phyloP scores from a whole-genome alignment of 2,329 filamentous ascomycete species.

The Setomelanomma holmii region DNA sequence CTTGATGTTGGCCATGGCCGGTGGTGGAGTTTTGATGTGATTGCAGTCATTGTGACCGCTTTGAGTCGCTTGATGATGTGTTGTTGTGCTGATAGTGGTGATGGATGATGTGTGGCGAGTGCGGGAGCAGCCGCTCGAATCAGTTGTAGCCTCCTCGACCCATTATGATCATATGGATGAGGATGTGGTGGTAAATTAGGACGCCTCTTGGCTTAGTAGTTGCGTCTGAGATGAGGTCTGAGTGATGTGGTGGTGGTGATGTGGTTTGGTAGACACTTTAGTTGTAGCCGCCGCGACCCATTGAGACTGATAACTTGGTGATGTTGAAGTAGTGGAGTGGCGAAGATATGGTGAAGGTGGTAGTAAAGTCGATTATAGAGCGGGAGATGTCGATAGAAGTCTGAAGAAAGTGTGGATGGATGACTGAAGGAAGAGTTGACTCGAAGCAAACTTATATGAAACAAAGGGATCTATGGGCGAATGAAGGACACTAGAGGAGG shows the following conservation, averaged over 20 bases:
- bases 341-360: not conserved
- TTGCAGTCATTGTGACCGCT: slow-evolving; percentile 6
- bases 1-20: slow-evolving; percentile 17
- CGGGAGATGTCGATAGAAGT: slow-evolving; percentile 15
- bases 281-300: slow-evolving; percentile 54
- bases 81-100: slow-evolving; percentile 11
- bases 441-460: slow-evolving; percentile 26
- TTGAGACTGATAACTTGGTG: slow-evolving; percentile 12
- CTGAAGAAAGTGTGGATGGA: slow-evolving; percentile 18
- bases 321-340: not conserved
- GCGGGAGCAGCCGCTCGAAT: slow-evolving; percentile 20
- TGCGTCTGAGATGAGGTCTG: not conserved
- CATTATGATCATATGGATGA: slow-evolving; percentile 28
- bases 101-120: slow-evolving; percentile 1
- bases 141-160: slow-evolving; percentile 48
- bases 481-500: slow-evolving; percentile 17
- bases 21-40: slow-evolving; percentile 9
- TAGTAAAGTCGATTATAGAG: not conserved
- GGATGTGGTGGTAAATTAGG: slow-evolving; percentile 11
- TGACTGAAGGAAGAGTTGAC: slow-evolving; percentile 23
- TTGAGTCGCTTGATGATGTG: slow-evolving; percentile 6
- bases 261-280: slow-evolving; percentile 23
- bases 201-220: slow-evolving; percentile 21
- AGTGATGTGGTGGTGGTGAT: not conserved
- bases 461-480: slow-evolving; percentile 14